Conservation (phyloP, 345 rosid species). For the Carallia pectinifolia region DNA sequence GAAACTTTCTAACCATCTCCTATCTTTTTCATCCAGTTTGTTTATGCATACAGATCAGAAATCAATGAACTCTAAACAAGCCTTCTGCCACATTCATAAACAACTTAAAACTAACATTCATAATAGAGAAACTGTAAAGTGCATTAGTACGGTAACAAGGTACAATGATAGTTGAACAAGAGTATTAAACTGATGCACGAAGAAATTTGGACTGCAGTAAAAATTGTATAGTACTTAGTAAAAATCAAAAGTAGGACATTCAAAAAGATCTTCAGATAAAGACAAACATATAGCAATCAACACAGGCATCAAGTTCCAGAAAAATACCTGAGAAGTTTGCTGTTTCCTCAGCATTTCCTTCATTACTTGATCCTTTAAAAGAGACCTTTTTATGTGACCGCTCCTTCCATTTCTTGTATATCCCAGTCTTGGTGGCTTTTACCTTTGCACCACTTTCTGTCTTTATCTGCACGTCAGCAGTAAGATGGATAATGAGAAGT, state of each 20-base stretch:
- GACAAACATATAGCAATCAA: not conserved
- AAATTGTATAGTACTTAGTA: not conserved
- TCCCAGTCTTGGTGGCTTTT: constrained; percentile 65
- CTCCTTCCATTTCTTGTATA: constrained; percentile 92
- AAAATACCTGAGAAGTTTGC: constrained; percentile 48
- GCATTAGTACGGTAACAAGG: too few relatives aligned
- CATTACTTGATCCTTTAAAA: constrained; percentile 43
- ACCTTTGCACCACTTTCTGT: constrained; percentile 91
- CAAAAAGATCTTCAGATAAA: not conserved
- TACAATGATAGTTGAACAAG: too few relatives aligned
- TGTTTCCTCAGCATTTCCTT: constrained; percentile 41
- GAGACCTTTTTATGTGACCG: constrained; percentile 59
- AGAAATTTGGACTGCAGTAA: not conserved
- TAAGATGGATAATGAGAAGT: not conserved
- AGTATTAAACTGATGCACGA: not conserved
- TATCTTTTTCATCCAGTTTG: not conserved
- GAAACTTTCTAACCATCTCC: not conserved
- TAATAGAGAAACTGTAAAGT: too few relatives aligned
- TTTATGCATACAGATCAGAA: not conserved
- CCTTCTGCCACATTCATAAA: too few relatives aligned
- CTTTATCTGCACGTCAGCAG: constrained; percentile 49
- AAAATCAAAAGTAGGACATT: not conserved
- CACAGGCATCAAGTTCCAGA: constrained; percentile 3
- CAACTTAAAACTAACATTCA: too few relatives aligned
- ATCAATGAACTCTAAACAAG: not conserved